phyloP scores from a whole-genome alignment of 495 filamentous ascomycete genomes.

The Friedmanniomyces endolithicus region DNA sequence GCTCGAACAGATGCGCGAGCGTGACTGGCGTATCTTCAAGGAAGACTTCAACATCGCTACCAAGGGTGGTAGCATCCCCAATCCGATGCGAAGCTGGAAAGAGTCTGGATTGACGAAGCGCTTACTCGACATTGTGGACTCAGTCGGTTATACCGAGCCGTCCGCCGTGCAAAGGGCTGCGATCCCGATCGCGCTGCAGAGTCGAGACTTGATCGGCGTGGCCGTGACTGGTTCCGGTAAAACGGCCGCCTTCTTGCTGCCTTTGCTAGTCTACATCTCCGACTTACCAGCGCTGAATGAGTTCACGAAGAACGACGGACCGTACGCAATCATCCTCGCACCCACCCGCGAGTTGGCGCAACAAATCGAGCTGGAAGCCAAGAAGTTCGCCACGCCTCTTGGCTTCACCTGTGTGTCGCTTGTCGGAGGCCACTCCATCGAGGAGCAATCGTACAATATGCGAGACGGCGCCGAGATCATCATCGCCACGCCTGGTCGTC shows the following conservation, averaged over 20 bases:
- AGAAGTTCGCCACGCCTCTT: slow-evolving; percentile 81
- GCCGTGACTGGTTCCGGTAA: slow-evolving; percentile 98
- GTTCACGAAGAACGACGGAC: slow-evolving; percentile 84
- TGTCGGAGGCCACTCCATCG: slow-evolving; percentile 88
- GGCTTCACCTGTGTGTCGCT: slow-evolving; percentile 95
- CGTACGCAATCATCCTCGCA: slow-evolving; percentile 90
- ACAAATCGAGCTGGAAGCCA: slow-evolving; percentile 91
- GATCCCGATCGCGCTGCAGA: slow-evolving; percentile 90
- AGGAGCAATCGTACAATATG: slow-evolving; percentile 86
- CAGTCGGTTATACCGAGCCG: slow-evolving; percentile 87
- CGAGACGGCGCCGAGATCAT: slow-evolving; percentile 97
- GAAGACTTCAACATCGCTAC: slow-evolving; percentile 97
- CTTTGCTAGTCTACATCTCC: slow-evolving; percentile 91
- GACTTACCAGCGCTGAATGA: slow-evolving; percentile 78
- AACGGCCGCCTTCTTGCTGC: slow-evolving; percentile 89
- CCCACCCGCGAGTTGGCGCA: slow-evolving; percentile 98
- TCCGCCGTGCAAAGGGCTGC: slow-evolving; percentile 86
- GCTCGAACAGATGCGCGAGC: slow-evolving; percentile 89
- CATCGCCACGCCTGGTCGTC: slow-evolving; percentile 92
- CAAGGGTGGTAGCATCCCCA: slow-evolving; percentile 80
- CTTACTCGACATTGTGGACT: slow-evolving; percentile 68
- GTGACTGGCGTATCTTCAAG: slow-evolving; percentile 99
- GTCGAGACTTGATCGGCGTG: slow-evolving; percentile 90
- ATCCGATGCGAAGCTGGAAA: slow-evolving; percentile 91
- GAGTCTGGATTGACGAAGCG: slow-evolving; percentile 73